Evolutionary conservation across 106 monocot genomes (phyloP), one percentile per base, ranked within the genome.

Genomic region (Allium sativum): DNA sequence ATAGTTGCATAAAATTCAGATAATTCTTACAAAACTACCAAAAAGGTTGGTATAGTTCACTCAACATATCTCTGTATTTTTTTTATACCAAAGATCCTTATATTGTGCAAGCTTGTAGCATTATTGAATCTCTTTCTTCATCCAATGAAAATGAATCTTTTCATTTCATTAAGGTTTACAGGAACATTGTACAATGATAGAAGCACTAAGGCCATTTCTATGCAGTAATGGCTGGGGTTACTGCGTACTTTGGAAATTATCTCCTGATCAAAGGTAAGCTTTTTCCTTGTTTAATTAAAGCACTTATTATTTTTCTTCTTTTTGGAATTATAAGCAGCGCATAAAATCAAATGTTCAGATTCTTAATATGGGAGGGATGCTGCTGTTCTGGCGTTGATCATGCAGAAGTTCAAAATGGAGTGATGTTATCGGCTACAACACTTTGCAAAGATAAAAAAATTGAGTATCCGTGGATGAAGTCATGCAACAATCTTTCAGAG

Each of bases 221-320:
- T 81, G 88, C n/a, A 47, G 46, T 14, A 70, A 77, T 66, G 84
- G 69, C 9, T 88, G 93, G 93, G 93, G 84, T 41, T 84, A 82
- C 68, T 88, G 88, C 74, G 77, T 88, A 46, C 48, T 74, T 9
- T 93, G 93, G 93, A 80, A 73, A 21, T 50, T 88, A 31, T 79
- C 84, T 51, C 77, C 73, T 43, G 84, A 93, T 51, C 78, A 84
- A 42, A 88, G 93, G 93, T 76, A 65, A 12, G 46, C 0, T 21
- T 56, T 7, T 21, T 22, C 11, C 14, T 58, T 9, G 40, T n/a
- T n/a, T 15, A n/a, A 7, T 16, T 42, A 18, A 50, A 50, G 8
- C 1, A 50, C 11, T 50, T 11, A 2, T 15, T 3, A 3, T 65
- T 13, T 22, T 52, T 15, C n/a, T 22, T 40, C 50, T 65, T 31